Evolutionary conservation across 1,139 yeast species (phyloP).

Genomic region (Diutina pseudorugosa): DNA sequence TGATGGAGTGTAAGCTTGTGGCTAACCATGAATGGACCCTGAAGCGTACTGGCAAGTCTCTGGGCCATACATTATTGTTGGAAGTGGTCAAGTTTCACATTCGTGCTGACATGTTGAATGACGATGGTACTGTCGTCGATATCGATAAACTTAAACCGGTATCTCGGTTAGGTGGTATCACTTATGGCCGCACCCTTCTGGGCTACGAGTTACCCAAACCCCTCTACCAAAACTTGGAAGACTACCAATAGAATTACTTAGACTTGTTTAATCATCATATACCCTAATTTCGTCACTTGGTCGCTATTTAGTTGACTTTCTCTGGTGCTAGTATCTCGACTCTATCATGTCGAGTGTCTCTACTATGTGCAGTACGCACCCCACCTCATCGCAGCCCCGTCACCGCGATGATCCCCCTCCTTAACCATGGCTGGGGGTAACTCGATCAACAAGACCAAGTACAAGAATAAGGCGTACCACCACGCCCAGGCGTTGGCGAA

Average conservation of each 20-base stretch:
- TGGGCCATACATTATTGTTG: conserved; percentile 32
- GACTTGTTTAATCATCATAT: no score
- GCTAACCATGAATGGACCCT: conserved; percentile 35
- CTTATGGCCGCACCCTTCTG: conserved; percentile 31
- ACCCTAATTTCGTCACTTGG: no score
- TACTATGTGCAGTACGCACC: not conserved
- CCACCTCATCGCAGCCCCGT: not conserved
- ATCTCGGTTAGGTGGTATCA: conserved; percentile 43
- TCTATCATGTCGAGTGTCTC: no score
- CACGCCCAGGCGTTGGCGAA: conserved; percentile 43
- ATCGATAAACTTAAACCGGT: conserved; percentile 40
- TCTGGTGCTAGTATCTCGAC: no score
- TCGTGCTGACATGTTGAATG: conserved; percentile 41
- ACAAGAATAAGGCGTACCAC: conserved; percentile 40
- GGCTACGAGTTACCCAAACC: conserved; percentile 22
- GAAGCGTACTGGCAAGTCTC: conserved; percentile 21
- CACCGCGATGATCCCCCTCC: not conserved
- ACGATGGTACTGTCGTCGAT: conserved; percentile 27
- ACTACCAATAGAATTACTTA: not conserved
- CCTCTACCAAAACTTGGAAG: not conserved
- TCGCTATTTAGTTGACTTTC: no score
- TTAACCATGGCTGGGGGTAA: conserved; percentile 61
- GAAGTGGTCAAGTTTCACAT: conserved; percentile 49
- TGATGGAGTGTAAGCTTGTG: conserved; percentile 41
- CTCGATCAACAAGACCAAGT: conserved; percentile 70